Conservation (phyloP, 495 filamentous ascomycete species). For the Penicillium desertorum region DNA sequence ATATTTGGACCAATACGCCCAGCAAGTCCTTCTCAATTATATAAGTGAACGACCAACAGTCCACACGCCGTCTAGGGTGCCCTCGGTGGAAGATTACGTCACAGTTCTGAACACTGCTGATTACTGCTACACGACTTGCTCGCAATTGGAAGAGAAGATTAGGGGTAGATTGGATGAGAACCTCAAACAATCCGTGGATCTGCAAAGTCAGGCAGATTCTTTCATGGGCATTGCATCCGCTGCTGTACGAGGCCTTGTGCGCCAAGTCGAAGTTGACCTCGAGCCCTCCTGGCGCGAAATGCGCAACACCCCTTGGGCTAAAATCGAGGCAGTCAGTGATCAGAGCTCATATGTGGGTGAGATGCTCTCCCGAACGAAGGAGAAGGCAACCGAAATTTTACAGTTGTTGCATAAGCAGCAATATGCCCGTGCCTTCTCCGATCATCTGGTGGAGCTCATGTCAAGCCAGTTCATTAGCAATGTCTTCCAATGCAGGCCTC, state of each 20-base stretch:
- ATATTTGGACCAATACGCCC: slow-evolving; percentile 92
- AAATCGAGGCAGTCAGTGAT: slow-evolving; percentile 91
- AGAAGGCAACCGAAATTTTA: slow-evolving; percentile 68
- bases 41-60: slow-evolving; percentile 59
- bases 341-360: slow-evolving; percentile 90
- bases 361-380: slow-evolving; percentile 69
- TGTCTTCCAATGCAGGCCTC: slow-evolving; percentile 82
- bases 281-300: slow-evolving; percentile 95
- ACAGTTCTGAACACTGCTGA: slow-evolving; percentile 94
- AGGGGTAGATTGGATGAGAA: slow-evolving; percentile 81
- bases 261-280: slow-evolving; percentile 75
- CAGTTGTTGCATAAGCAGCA: slow-evolving; percentile 83
- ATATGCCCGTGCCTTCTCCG: slow-evolving; percentile 91
- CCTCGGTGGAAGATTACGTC: slow-evolving; percentile 73
- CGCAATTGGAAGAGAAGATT: slow-evolving; percentile 91
- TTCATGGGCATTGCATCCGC: slow-evolving; percentile 95
- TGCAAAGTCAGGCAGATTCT: slow-evolving; percentile 88
- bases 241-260: slow-evolving; percentile 78
- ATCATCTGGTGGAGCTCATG: slow-evolving; percentile 85
- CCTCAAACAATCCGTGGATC: slow-evolving; percentile 70
- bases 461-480: slow-evolving; percentile 76
- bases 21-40: slow-evolving; percentile 82
- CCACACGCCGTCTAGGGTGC: slow-evolving; percentile 50
- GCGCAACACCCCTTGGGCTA: slow-evolving; percentile 94
- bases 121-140: slow-evolving; percentile 92